Base-by-base conservation (phyloP, 108 stramenopile genomes). In the Cyclotella cryptica region DNA sequence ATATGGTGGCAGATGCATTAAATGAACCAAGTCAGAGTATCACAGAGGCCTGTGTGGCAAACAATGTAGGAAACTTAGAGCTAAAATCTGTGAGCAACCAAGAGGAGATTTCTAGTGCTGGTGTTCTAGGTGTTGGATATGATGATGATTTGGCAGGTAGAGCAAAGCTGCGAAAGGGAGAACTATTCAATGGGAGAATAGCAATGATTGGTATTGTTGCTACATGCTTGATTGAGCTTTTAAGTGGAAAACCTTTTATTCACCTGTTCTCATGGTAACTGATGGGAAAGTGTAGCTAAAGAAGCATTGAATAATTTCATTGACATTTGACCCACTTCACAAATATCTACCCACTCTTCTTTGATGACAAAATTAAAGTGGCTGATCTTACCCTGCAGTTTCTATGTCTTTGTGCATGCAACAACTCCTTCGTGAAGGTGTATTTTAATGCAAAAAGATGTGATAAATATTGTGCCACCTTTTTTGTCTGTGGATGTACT, bases 1-100 rank as follows among this genome's bases (percentile, higher is more conserved):
- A 96, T 69, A 86, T 98, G 89, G 98, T 99, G 10, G 86, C 84
- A 11, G 96, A 98, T 49, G 93, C 96, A 4, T 57, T 96, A 39
- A 58, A 74, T 30, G 88, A 89, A 68, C 96, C 96, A 42, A 68
- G 85, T n/a, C 88, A 90, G 46, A 86, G 85, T 40, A 88, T 93
- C 26, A 92, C 93, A 18, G 93, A 94, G 83, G 91, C 92, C 9
- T 96, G 96, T 85, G 87, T 94, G 10, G 89, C 91, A 7, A 94
- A 96, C 80, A 92, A 90, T 77, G 87, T 90, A n/a, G 89, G 87
- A 14, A 84, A 88, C 21, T 74, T 93, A 35, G 88, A 88, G 7
- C 72, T 94, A n/a, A 71, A 89, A 40, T 51, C 81, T 11, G 63
- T 92, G 30, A 85, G 84, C 57, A 83, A 84, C 46, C 75, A 81